Percentiles rank a stretch among this genome's conserved stretches.
Conservation (phyloP, 2,329 filamentous ascomycete genomes). For the Colletotrichum spaethianum region DNA sequence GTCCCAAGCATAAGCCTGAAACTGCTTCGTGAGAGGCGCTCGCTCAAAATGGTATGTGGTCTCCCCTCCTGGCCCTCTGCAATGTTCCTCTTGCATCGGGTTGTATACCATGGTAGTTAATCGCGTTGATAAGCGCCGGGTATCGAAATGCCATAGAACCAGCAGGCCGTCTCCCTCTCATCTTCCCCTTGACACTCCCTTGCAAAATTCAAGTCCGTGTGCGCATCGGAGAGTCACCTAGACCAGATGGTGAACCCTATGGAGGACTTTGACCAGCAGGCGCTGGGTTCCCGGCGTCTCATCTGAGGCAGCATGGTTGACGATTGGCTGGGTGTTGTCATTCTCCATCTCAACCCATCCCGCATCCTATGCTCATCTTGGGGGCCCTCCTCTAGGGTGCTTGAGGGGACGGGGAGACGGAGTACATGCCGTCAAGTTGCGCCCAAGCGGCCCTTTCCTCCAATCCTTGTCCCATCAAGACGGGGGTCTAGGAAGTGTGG, state of each 20-base stretch:
- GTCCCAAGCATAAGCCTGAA: constrained; percentile 36
- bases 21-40: constrained; percentile 32
- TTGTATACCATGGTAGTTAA: constrained; percentile 24
- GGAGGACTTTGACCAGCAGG: constrained; percentile 18
- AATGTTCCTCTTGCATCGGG: constrained; percentile 18
- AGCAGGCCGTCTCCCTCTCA: constrained; percentile 14
- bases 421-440: constrained; percentile 25
- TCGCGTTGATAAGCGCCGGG: constrained; percentile 36
- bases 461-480: constrained; percentile 29
- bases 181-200: constrained; percentile 32
- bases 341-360: constrained; percentile 40
- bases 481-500: constrained; percentile 29
- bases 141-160: constrained; percentile 16
- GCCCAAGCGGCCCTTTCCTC: constrained; percentile 28
- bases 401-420: constrained; percentile 22
- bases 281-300: constrained; percentile 37
- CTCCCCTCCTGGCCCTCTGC: constrained; percentile 21
- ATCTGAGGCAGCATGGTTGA: constrained; percentile 33
- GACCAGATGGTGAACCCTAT: constrained; percentile 28
- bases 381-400: constrained; percentile 28
- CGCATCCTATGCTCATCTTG: constrained; percentile 36
- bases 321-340: constrained; percentile 35
- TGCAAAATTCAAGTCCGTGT: constrained; percentile 32
- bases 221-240: constrained; percentile 27
- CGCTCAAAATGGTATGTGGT: constrained; percentile 23